Evolutionary conservation across 768 basidiomycete genomes (phyloP).

Genomic region (Russula vinacea): DNA sequence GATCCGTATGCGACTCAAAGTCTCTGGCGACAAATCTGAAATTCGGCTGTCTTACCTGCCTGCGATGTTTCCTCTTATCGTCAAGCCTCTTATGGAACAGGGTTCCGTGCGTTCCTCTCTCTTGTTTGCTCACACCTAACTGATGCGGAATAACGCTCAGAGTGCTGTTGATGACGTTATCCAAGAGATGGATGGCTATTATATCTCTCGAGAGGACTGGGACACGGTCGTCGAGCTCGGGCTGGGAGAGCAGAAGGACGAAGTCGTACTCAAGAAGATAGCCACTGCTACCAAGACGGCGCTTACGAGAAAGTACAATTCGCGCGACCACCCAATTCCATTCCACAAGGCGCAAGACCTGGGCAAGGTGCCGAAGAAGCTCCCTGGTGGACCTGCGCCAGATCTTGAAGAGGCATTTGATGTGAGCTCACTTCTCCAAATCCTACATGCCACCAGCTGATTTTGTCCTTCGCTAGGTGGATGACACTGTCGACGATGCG

Average conservation of each 20-base stretch:
- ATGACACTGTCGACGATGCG: constrained; percentile 29
- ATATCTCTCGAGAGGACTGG: constrained; percentile 92
- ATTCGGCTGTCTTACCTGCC: constrained; percentile 92
- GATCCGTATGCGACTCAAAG: constrained; percentile 90
- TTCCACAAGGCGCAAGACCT: constrained; percentile 87
- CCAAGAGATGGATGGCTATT: constrained; percentile 90
- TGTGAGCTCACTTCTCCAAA: constrained; percentile 42
- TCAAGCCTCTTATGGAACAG: constrained; percentile 69
- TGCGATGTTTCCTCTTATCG: constrained; percentile 75
- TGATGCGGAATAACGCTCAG: constrained; percentile 40
- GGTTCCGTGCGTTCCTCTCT: constrained; percentile 61
- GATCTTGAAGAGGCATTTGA: constrained; percentile 93
- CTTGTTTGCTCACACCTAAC: not conserved
- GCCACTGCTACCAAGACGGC: constrained; percentile 73
- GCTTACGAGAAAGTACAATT: constrained; percentile 91
- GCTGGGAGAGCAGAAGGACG: constrained; percentile 74
- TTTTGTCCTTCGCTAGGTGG: constrained; percentile 17
- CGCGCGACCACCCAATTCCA: constrained; percentile 85
- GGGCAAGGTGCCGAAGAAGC: constrained; percentile 76
- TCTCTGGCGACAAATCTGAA: constrained; percentile 86
- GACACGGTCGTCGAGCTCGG: constrained; percentile 94
- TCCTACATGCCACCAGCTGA: constrained; percentile 1
- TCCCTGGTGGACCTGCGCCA: constrained; percentile 68
- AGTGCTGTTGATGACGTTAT: constrained; percentile 81
- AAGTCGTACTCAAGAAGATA: constrained; percentile 78